Evolutionary conservation across 116 monocot species (phyloP), one percentile per base, ranked within the genome.

Genomic region (Posidonia oceanica): DNA sequence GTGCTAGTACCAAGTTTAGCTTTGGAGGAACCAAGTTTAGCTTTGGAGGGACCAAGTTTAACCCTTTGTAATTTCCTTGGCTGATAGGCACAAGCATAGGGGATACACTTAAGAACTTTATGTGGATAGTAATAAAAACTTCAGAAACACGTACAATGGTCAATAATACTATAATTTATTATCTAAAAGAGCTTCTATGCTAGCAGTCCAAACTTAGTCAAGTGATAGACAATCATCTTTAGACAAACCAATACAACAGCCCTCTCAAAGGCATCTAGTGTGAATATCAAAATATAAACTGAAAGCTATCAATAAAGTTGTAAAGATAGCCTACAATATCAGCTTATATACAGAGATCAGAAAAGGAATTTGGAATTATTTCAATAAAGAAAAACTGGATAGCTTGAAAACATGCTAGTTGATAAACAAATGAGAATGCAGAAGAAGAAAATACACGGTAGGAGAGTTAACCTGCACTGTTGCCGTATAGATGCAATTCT

Each of bases 401-500:
- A 58, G 16, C 6, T 58, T n/a, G 5, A 20, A 58, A 17, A 58
- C 17, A 6, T 20, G 17, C 5, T 58, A 18, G 17, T 18, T 7
- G 4, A 4, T 3, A 17, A 20, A 20, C 17, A 58, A 21, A 58
- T 18, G 17, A 58, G 17, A 17, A 58, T 17, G 3, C 17, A 58
- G 6, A 20, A 17, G 3, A 3, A 15, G n/a, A n/a, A 57, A 58
- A 58, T 7, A 48, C 7, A 48, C 11, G 1, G 48, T 10, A 58
- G 58, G 58, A 17, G 17, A 58, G 16, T 20, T 21, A 58, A 87
- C 83, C 83, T 83, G 69, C 29, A 40, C 11, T 58, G 22, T 73
- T 59, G 17, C 70, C 56, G 62, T 75, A 64, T 40, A 37, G 7
- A 63, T 39, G 42, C 67, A 61, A 36, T 66, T 52, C 10, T 63